Conservation (phyloP, 2,329 filamentous ascomycete genomes). For the Nigrospora oryzae region DNA sequence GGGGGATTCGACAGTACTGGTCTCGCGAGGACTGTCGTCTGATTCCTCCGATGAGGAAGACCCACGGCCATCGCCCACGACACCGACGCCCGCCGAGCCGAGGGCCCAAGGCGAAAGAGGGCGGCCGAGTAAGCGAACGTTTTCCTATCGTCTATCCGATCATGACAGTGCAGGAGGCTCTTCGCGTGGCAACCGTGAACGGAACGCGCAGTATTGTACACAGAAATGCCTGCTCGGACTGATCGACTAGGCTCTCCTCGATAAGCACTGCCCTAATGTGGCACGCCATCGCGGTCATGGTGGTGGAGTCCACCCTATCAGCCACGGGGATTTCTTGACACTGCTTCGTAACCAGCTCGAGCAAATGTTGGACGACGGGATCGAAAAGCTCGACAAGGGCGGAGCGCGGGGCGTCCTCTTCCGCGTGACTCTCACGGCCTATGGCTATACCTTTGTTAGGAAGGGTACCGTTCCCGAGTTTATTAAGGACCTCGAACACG, state of each 20-base stretch:
- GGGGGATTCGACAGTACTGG: neutral
- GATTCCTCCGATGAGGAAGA: conserved; percentile 6
- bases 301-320: conserved; percentile 11
- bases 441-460: conserved; percentile 33
- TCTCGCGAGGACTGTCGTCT: neutral
- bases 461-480: conserved; percentile 29
- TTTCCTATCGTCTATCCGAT: conserved; percentile 3
- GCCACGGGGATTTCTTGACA: conserved; percentile 14
- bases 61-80: conserved; percentile 4
- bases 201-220: conserved; percentile 23
- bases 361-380: conserved; percentile 19
- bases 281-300: conserved; percentile 16
- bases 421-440: conserved; percentile 26
- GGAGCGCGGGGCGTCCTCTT: conserved; percentile 31
- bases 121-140: conserved; percentile 11
- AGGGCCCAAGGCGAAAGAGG: conserved; percentile 2
- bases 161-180: neutral
- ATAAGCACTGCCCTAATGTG: conserved; percentile 28
- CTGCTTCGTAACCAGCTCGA: conserved; percentile 22
- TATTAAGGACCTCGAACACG: conserved; percentile 22
- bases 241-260: conserved; percentile 17
- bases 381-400: conserved; percentile 14
- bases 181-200: neutral
- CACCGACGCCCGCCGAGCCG: conserved; percentile 6
- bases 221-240: conserved; percentile 29